A percentile compares a stretch with the other conserved stretches of the same genome.
Evolutionary conservation across 495 filamentous ascomycete species (phyloP).

Genomic region (Neurospora discreta): DNA sequence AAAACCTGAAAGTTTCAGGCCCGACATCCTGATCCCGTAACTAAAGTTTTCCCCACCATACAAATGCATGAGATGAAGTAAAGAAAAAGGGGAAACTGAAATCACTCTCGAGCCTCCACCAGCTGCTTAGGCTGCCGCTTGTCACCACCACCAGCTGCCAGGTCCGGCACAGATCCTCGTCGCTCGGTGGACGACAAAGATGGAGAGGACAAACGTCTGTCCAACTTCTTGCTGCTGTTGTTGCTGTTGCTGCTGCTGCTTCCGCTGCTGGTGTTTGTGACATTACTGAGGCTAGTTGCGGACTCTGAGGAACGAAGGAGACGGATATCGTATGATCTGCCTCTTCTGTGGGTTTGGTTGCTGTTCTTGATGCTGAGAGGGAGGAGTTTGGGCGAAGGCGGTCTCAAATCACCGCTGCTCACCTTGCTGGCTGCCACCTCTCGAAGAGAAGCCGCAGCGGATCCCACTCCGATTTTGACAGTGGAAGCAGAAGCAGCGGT

Average conservation of each 20-base stretch:
- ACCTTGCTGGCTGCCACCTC: neutral
- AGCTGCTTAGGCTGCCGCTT: slow-evolving; percentile 20
- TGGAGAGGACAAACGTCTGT: slow-evolving; percentile 3
- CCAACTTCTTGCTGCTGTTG: neutral
- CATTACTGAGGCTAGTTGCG: neutral
- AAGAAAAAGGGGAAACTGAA: neutral
- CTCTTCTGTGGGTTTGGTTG: neutral
- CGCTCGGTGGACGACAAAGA: neutral
- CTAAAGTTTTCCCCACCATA: neutral
- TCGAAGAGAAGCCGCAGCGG: neutral
- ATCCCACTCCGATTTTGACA: neutral
- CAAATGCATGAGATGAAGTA: neutral
- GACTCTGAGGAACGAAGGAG: neutral
- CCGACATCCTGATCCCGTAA: neutral
- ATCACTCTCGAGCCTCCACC: slow-evolving; percentile 13
- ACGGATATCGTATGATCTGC: neutral
- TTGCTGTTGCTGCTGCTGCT: neutral
- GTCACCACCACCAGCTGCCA: neutral
- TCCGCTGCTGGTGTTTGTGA: neutral
- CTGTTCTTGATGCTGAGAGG: neutral
- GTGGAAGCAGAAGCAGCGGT: neutral
- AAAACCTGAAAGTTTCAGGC: neutral
- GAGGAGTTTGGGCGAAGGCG: neutral
- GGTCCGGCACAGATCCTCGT: neutral
- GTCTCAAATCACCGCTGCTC: neutral